Evolutionary conservation across 2,329 filamentous ascomycete genomes (phyloP), one percentile per base, ranked within the genome.

Genomic region (Hymenoscyphus occultus): DNA sequence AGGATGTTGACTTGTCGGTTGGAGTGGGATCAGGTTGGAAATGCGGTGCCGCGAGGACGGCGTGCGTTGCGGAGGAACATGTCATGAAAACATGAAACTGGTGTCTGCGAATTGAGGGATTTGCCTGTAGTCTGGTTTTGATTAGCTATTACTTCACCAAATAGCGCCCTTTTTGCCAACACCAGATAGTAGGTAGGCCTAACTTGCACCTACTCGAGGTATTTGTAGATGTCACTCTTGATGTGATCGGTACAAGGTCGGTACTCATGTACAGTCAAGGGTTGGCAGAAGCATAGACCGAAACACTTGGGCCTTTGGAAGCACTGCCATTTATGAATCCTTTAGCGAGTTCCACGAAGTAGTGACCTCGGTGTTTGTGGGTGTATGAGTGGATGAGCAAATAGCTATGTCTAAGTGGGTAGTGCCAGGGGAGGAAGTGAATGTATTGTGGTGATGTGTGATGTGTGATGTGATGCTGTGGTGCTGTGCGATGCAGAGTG

Each of bases 21-120:
- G 13, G 13, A 14, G 4, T 22, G 19, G 9, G 13, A 35, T 51
- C 39, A 59, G 62, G 67, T 64, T 28, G 32, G 60, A 54, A 39
- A 62, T 45, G 35, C 65, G 56, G 51, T 69, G 66, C 67, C 67
- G 66, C 67, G 63, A 68, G 62, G 58, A 68, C 67, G 64, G 68
- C 68, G 61, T 31, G 66, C 14, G 64, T 56, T 59, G 45, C 54
- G 62, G 64, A 64, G 22, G 60, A 65, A 70, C 69, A 73, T 73
- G 64, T 65, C 70, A 72, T 63, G 64, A 57, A 61, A 19, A 60
- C 40, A 13, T 56, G 48, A 54, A 32, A 22, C 35, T 32, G 13
- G 14, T 54, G 16, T 35, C 28, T 32, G 39, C n/a, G 35, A 60
- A 48, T 12, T 9, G 10, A 45, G 19, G 35, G 16, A 12, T 39